Conservation (phyloP, 2,329 filamentous ascomycete genomes). For the Calonectria hawksworthii region DNA sequence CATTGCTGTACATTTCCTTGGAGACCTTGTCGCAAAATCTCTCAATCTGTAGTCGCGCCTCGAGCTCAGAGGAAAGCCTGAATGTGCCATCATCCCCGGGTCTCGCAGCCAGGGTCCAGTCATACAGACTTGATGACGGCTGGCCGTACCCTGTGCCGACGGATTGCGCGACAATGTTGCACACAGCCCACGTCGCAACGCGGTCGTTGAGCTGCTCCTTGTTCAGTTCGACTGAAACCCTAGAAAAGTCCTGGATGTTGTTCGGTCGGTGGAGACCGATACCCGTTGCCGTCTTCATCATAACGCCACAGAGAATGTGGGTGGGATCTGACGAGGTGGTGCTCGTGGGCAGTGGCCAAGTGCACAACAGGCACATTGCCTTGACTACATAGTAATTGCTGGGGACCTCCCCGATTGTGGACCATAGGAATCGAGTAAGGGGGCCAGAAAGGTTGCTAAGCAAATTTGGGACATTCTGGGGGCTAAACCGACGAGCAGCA, state of each 20-base stretch:
- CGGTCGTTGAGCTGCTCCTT: conserved; percentile 85
- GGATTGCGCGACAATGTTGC: conserved; percentile 86
- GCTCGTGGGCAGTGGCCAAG: conserved; percentile 87
- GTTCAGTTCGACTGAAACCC: conserved; percentile 80
- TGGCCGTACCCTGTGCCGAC: conserved; percentile 89
- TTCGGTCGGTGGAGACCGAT: conserved; percentile 86
- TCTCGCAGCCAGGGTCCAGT: conserved; percentile 77
- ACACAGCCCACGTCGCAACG: conserved; percentile 85
- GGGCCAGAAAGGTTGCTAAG: conserved; percentile 77
- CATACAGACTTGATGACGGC: conserved; percentile 82
- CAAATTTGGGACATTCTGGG: conserved; percentile 69
- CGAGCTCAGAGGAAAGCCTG: conserved; percentile 72
- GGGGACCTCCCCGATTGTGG: conserved; percentile 81
- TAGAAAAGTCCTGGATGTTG: conserved; percentile 86
- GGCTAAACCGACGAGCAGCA: conserved; percentile 78
- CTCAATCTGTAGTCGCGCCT: conserved; percentile 78
- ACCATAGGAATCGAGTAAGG: conserved; percentile 81
- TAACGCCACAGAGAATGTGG: conserved; percentile 84
- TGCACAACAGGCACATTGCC: conserved; percentile 83
- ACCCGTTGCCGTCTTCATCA: conserved; percentile 90
- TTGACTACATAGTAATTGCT: conserved; percentile 87
- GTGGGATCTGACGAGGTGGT: conserved; percentile 85
- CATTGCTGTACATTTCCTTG: conserved; percentile 84
- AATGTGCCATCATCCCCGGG: conserved; percentile 72
- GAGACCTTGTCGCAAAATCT: conserved; percentile 83